Evolutionary conservation across 2,329 filamentous ascomycete genomes (phyloP).

Genomic region (Microdochium bolleyi): DNA sequence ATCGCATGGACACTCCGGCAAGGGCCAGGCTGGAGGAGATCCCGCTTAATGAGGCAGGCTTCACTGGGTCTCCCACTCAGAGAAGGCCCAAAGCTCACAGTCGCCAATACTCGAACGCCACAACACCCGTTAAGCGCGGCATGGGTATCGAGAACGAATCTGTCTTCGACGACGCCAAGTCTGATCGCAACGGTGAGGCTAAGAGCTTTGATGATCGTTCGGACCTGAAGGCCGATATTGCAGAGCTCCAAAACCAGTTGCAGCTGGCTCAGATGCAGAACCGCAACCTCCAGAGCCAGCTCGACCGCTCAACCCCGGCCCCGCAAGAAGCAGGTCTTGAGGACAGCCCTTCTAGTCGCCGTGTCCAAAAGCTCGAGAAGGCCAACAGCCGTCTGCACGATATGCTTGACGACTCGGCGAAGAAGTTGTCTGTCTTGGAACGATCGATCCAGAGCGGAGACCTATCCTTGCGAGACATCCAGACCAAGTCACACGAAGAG

Average conservation of each 20-base stretch:
- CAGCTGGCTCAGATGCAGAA: conserved; percentile 95
- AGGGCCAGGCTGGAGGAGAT: conserved; percentile 81
- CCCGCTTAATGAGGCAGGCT: conserved; percentile 70
- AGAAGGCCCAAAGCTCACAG: conserved; percentile 45
- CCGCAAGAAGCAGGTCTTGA: conserved; percentile 55
- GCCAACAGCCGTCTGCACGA: conserved; percentile 89
- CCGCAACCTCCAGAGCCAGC: conserved; percentile 79
- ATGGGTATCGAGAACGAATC: conserved; percentile 57
- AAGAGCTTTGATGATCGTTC: conserved; percentile 79
- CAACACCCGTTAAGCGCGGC: conserved; percentile 67
- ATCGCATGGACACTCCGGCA: conserved; percentile 63
- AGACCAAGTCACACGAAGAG: conserved; percentile 90
- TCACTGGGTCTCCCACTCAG: conserved; percentile 67
- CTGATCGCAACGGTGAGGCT: conserved; percentile 79
- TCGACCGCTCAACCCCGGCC: conserved; percentile 60
- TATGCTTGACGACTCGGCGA: conserved; percentile 87
- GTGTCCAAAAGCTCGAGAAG: conserved; percentile 85
- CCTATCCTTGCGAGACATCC: conserved; percentile 81
- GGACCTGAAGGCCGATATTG: conserved; percentile 84
- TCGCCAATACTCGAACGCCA: conserved; percentile 61
- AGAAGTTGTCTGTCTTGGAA: conserved; percentile 86
- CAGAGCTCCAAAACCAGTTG: conserved; percentile 88
- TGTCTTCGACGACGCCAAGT: conserved; percentile 67
- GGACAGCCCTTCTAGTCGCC: conserved; percentile 69
- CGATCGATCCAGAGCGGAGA: conserved; percentile 81